These are phyloP conservation scores for Galeopsis tetrahit DNA, from an alignment of 257 asterid genomes.

Conservation along the genomic window DNA sequence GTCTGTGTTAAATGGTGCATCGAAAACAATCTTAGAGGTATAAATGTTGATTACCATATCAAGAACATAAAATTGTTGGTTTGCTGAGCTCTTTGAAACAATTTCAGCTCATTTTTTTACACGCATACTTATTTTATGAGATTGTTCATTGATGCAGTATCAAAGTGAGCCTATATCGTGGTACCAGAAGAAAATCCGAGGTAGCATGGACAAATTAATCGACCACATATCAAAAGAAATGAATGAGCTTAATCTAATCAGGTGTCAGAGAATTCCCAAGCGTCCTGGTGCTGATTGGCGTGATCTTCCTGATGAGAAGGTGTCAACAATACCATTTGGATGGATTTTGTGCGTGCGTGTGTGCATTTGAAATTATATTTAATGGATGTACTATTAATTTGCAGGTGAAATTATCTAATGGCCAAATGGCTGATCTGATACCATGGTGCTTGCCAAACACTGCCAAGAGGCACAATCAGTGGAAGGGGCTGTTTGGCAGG, in stretches of 20 bases:
- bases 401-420: conserved; percentile 81
- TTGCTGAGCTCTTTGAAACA: not conserved
- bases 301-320: conserved; percentile 96
- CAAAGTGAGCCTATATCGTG: conserved; percentile 75
- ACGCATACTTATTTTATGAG: conserved; percentile 24
- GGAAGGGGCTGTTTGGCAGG: conserved; percentile 97
- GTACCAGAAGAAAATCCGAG: conserved; percentile 87
- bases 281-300: conserved; percentile 96
- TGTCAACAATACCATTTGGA: conserved; percentile 28
- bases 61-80: not conserved
- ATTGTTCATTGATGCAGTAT: conserved; percentile 59
- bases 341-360: not conserved
- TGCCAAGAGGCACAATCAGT: conserved; percentile 98
- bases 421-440: conserved; percentile 87
- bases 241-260: conserved; percentile 82
- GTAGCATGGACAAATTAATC: conserved; percentile 52
- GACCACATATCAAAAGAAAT: conserved; percentile 91
- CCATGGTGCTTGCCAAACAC: conserved; percentile 99
- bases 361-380: conserved; percentile 6
- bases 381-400: conserved; percentile 1
- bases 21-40: conserved; percentile 68
- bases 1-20: conserved; percentile 84
- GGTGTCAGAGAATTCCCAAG: conserved; percentile 87
- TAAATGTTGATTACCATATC: not conserved
- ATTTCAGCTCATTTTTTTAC: not conserved